Conservation (phyloP, 1,284 basidiomycete species). For the Papiliotrema laurentii region DNA sequence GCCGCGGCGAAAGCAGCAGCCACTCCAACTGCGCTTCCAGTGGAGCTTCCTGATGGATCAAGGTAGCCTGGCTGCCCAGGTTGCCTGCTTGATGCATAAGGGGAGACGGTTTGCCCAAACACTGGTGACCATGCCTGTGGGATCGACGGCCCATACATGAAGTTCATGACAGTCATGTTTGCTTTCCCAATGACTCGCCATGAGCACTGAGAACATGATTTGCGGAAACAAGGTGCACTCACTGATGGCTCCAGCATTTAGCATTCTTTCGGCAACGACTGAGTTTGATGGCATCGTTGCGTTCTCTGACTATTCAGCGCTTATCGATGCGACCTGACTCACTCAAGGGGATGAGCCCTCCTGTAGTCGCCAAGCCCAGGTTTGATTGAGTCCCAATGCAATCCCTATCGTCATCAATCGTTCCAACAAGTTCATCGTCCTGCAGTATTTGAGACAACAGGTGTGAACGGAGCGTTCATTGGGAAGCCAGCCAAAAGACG, state of each 20-base stretch:
- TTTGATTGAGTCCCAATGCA: neutral
- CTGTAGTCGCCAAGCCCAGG: neutral
- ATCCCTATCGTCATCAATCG: slow-evolving; percentile 1
- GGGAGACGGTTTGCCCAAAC: neutral
- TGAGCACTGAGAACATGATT: neutral
- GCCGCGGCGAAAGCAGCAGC: slow-evolving; percentile 2
- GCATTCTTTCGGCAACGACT: neutral
- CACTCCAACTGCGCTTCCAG: slow-evolving; percentile 4
- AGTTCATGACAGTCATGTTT: slow-evolving; percentile 3
- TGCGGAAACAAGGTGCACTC: slow-evolving; percentile 3
- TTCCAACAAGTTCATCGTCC: too few species aligned
- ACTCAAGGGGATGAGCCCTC: neutral
- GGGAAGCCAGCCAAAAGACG: neutral
- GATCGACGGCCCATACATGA: neutral
- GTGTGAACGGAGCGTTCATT: too few species aligned
- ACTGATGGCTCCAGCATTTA: slow-evolving; percentile 6
- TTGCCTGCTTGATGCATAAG: too few species aligned
- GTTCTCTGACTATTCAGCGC: neutral
- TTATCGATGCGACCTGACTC: neutral
- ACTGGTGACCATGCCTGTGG: slow-evolving; percentile 2
- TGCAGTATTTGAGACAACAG: too few species aligned
- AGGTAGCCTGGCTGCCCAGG: slow-evolving; percentile 15
- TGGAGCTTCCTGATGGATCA: neutral
- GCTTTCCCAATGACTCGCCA: slow-evolving; percentile 4
- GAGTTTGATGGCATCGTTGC: neutral